Base-by-base conservation (phyloP, 352 stramenopile genomes). In the Pseudoperonospora humuli region DNA sequence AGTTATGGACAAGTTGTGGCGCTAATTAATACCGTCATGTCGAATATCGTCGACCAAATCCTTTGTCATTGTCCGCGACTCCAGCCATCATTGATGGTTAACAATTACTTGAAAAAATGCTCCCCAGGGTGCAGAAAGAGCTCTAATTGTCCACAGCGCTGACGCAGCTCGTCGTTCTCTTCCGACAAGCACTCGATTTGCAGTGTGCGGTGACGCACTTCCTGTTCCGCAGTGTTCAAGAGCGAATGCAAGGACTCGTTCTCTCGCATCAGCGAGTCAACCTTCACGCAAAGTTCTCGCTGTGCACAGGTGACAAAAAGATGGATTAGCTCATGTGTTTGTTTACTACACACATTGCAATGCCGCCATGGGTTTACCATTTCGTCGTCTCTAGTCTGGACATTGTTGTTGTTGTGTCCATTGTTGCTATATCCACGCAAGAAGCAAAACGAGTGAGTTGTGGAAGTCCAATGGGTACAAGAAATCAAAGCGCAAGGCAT, bases 101-200 rank as follows among this genome's bases (percentile, higher is more conserved):
- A n/a, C n/a, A n/a, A n/a, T n/a, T n/a, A n/a, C n/a, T n/a, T n/a
- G n/a, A n/a, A 13, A 32, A 8, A n/a, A 24, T 21, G 33, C 23
- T 31, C 24, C 33, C 17, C 21, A 4, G 10, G 13, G 10, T 33
- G 23, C 14, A 43, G 8, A 33, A 23, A 43, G 4, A 43, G 51
- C 37, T 90, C 75, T 19, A 90, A 61, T 32, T 71, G 54, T n/a
- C 52, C 63, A 35, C 61, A 85, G 5, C 70, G 75, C 31, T 75
- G 70, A 7, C 71, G 61, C n/a, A 87, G 56, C 35, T 81, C 68
- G 37, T 86, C 72, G 51, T 88, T 91, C 44, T 91, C 78, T 50
- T 88, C 74, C 26, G 67, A 79, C 23, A 91, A 55, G 31, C 61
- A 85, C 28, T 88, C 74, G 19, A 82, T 72, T 61, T 88, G 74